phyloP scores from a whole-genome alignment of 148 eudicot genomes.

The Diospyros lotus region DNA sequence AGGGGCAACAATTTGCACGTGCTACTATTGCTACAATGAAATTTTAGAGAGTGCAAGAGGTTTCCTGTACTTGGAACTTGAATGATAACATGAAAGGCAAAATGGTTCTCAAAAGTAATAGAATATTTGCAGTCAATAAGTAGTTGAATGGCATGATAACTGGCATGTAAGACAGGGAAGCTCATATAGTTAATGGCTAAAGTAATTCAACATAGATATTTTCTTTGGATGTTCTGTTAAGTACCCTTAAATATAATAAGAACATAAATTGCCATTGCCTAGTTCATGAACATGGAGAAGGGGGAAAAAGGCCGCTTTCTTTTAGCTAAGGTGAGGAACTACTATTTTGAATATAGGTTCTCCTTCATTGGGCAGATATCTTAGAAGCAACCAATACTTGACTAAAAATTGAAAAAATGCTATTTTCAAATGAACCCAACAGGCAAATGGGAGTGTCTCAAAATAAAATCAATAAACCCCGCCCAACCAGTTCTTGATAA shows the following conservation, averaged over 20 bases:
- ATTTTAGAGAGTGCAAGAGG: too few species aligned
- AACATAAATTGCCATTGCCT: not conserved
- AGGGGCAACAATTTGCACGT: too few species aligned
- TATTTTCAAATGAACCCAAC: not conserved
- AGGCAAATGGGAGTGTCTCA: not conserved
- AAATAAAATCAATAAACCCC: not conserved
- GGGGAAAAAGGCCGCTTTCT: not conserved
- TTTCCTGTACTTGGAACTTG: too few species aligned
- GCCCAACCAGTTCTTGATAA: not conserved
- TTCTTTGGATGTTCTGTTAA: not conserved
- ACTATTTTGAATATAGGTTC: not conserved
- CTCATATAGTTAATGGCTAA: too few species aligned
- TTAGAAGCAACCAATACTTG: not conserved
- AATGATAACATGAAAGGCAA: too few species aligned
- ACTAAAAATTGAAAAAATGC: not conserved
- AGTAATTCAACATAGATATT: not conserved
- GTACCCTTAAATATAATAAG: not conserved
- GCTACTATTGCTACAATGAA: too few species aligned
- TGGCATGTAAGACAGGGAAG: too few species aligned
- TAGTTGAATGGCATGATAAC: not conserved
- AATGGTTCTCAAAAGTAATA: too few species aligned
- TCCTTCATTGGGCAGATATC: not conserved
- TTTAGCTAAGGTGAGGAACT: not conserved
- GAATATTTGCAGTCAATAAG: not conserved
- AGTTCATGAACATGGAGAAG: not conserved